phyloP scores from a whole-genome alignment of 306 rosid species.

The Cucurbita maxima region DNA sequence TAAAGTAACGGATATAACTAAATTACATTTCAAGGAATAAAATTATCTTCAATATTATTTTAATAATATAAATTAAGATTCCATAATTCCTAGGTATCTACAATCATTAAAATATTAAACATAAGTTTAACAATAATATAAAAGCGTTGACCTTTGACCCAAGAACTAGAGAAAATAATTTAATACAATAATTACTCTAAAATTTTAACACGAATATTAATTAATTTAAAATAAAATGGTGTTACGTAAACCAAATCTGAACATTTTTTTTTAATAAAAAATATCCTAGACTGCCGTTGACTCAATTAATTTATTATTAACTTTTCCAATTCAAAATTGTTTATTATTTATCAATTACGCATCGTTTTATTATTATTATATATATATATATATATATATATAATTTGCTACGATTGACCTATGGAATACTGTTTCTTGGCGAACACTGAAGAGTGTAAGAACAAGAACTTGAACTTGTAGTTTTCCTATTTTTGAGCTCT shows the following conservation, averaged over 20 bases:
- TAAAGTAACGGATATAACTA: not conserved
- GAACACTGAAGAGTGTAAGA: not conserved
- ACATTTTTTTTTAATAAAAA: not conserved
- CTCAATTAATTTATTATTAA: not conserved
- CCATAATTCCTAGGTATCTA: not conserved
- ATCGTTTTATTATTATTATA: not conserved
- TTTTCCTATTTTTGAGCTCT: not conserved
- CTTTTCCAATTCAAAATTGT: not conserved
- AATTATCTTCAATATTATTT: not conserved
- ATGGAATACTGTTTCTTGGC: constrained; percentile 4
- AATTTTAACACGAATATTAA: not conserved
- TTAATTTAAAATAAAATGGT: not conserved
- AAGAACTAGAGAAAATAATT: no score
- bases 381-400: not conserved
- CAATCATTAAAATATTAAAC: not conserved
- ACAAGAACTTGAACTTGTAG: not conserved
- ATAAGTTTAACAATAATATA: not conserved
- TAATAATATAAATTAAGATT: not conserved
- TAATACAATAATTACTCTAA: not conserved
- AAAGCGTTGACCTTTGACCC: not conserved
- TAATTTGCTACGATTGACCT: not conserved
- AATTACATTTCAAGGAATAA: not conserved
- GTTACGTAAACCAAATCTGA: not conserved
- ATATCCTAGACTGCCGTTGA: not conserved
- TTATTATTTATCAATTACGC: not conserved